These are phyloP conservation scores for Boletus barrowsii DNA, from an alignment of 768 basidiomycete genomes.

Conservation along the genomic window DNA sequence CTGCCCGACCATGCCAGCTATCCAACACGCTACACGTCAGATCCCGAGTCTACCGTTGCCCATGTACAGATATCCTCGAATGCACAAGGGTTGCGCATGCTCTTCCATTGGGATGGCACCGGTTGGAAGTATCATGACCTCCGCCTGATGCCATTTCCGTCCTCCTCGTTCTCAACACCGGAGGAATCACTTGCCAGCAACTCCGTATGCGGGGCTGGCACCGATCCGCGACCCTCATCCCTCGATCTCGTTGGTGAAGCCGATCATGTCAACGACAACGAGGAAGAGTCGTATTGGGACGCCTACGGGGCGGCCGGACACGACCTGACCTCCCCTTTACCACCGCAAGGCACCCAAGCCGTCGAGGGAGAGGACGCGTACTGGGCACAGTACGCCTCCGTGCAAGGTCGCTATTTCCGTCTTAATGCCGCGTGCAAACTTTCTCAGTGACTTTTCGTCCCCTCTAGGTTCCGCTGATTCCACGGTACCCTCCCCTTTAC, in stretches of 20 bases:
- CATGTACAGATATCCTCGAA: slow-evolving; percentile 48
- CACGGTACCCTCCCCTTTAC: slow-evolving; percentile 54
- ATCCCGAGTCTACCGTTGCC: slow-evolving; percentile 52
- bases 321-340: slow-evolving; percentile 21
- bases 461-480: slow-evolving; percentile 67
- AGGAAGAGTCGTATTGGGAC: slow-evolving; percentile 66
- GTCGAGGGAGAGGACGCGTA: slow-evolving; percentile 56
- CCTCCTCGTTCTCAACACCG: slow-evolving; percentile 30
- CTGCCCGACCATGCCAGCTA: slow-evolving; percentile 29
- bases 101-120: slow-evolving; percentile 63
- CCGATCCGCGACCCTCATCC: not conserved
- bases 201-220: slow-evolving; percentile 15
- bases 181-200: slow-evolving; percentile 25
- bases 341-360: slow-evolving; percentile 7
- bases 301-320: slow-evolving; percentile 47
- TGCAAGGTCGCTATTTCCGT: slow-evolving; percentile 52
- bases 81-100: slow-evolving; percentile 46
- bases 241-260: not conserved
- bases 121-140: slow-evolving; percentile 73
- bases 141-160: slow-evolving; percentile 68
- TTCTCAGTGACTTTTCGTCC: slow-evolving; percentile 1
- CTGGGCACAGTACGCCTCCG: slow-evolving; percentile 69
- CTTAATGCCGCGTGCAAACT: slow-evolving; percentile 11
- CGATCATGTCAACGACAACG: slow-evolving; percentile 28
- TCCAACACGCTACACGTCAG: slow-evolving; percentile 39